Conservation (phyloP, 139 green algal species). For the Picochlorum sp. region DNA sequence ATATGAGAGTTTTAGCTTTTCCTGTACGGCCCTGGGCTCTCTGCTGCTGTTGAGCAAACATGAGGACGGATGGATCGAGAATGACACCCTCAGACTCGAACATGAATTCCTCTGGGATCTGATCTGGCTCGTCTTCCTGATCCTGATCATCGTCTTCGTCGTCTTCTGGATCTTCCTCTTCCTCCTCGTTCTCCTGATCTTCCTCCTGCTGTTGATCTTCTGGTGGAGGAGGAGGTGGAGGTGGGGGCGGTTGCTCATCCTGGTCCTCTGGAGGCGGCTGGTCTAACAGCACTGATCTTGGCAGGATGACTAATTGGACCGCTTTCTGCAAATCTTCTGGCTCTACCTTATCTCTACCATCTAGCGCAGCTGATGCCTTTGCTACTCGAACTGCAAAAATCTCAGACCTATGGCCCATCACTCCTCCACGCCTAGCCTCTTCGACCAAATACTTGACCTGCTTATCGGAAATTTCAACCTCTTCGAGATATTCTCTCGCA, state of each 20-base stretch:
- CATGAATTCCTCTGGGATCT: constrained; percentile 98
- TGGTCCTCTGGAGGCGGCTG: constrained; percentile 36
- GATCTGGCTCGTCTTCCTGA: constrained; percentile 43
- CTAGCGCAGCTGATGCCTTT: constrained; percentile 76
- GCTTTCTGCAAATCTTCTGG: constrained; percentile 90
- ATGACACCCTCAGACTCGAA: constrained; percentile 95
- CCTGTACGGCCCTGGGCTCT: constrained; percentile 76
- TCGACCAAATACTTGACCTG: constrained; percentile 93
- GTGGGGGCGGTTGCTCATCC: constrained; percentile 76
- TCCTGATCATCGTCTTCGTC: constrained; percentile 38
- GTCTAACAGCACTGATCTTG: constrained; percentile 1
- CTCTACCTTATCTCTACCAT: constrained; percentile 73
- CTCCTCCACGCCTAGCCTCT: constrained; percentile 75
- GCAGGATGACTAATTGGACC: constrained; percentile 93
- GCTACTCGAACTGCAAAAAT: constrained; percentile 85
- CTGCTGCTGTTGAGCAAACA: constrained; percentile 91
- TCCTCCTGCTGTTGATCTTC: constrained; percentile 64
- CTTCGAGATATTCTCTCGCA: constrained; percentile 92
- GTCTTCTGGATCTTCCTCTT: constrained; percentile 48
- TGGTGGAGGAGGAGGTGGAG: constrained; percentile 61
- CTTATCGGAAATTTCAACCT: constrained; percentile 79
- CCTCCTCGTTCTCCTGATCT: constrained; percentile 72
- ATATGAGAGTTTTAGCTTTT: constrained; percentile 95
- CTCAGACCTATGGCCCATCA: constrained; percentile 88
- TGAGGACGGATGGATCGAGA: constrained; percentile 80